A percentile compares a stretch with the other conserved stretches of the same genome.
phyloP scores from a whole-genome alignment of 345 rosid species.

The Xanthoceras sorbifolium region DNA sequence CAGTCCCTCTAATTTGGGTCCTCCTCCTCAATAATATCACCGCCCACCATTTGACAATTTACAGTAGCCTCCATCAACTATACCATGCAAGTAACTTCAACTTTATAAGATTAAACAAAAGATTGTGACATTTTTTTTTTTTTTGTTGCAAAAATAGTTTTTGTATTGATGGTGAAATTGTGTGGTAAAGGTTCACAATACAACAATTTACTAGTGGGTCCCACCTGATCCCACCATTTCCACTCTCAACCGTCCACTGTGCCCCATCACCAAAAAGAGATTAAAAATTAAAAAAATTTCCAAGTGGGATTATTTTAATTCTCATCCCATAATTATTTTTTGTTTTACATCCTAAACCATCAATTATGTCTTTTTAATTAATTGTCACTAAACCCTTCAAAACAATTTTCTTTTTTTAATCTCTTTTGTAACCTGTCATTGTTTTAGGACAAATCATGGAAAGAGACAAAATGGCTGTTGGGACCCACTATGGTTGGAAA shows the following conservation, averaged over 20 bases:
- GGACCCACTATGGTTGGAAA: conserved; percentile 7
- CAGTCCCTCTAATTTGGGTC: not conserved
- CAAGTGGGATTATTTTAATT: conserved; percentile 24
- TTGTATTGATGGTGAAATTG: conserved; percentile 16
- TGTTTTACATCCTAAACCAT: conserved; percentile 18
- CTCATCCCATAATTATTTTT: not conserved
- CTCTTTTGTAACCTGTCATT: not conserved
- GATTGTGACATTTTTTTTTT: too few relatives aligned
- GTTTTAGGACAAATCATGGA: conserved; percentile 19
- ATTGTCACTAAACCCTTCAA: not conserved
- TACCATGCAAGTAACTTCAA: not conserved
- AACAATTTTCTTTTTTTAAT: not conserved
- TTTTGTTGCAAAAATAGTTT: not conserved
- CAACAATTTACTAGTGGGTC: conserved; percentile 8
- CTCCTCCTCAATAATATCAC: conserved; percentile 12
- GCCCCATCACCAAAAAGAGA: conserved; percentile 19
- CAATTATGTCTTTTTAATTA: conserved; percentile 9
- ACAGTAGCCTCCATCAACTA: not conserved
- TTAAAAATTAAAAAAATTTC: not conserved
- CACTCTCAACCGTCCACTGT: conserved; percentile 40
- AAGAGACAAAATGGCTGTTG: not conserved
- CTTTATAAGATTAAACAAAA: too few relatives aligned
- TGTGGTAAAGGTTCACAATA: conserved; percentile 25
- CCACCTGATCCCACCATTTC: conserved; percentile 5
- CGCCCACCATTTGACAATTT: conserved; percentile 1